Base-by-base conservation (phyloP, 352 stramenopile species). In the Phytophthora sansomeana region DNA sequence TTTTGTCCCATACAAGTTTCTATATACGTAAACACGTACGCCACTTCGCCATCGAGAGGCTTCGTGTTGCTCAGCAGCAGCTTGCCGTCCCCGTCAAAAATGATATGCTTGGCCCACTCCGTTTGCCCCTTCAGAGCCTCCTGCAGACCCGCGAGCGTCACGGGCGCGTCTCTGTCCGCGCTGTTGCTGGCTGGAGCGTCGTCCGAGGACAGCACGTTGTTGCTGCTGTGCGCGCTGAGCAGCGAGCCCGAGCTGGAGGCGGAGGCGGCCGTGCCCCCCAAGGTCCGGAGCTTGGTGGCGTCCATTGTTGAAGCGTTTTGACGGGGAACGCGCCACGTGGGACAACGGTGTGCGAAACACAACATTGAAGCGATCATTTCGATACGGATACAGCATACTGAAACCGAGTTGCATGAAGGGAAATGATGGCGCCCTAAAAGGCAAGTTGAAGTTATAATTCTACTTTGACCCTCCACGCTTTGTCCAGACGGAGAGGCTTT, bases 91-190 rank as follows among this genome's bases (percentile, higher is more conserved):
- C 70, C 59, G 58, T 91, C 83, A 53, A 93, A 92, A 4, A 77
- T 72, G 19, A 95, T 55, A 39, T 80, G 68, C 41, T 87, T 85
- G 29, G 64, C 44, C 86, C 86, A 95, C 69, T 95, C 86, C 24
- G 80, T 89, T 19, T 90, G 81, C 50, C 69, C 55, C 68, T 83
- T 84, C 49, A 91, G 42, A 14, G 48, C 59, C 39, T 91, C 82
- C 38, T 88, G 69, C 29, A 95, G 59, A 11, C 58, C 75, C 49
- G 75, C 66, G 36, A 83, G 52, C 4, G 80, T 81, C 55, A 91
- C 77, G n/a, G 32, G 36, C 36, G 64, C 21, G 24, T 55, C 33
- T 0, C 33, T 28, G n/a, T 33, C 16, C 35, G 16, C 48, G 14
- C 39, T 50, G 6, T 42, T 16, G 21, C 21, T 24, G 21, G 21